Base-by-base conservation (phyloP, 495 filamentous ascomycete species). In the Physcia stellaris region DNA sequence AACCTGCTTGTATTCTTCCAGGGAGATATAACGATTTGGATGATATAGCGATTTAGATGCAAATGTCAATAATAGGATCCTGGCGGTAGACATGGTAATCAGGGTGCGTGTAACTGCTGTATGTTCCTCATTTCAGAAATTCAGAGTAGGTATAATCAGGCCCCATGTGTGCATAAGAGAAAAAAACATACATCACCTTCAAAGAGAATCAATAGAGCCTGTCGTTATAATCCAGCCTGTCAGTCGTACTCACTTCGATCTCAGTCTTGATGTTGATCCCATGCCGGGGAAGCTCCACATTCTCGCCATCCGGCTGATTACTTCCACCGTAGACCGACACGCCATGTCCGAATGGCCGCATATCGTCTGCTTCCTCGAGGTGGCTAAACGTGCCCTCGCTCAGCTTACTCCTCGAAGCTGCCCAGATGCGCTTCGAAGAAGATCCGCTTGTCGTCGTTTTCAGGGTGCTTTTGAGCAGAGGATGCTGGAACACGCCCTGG, bases 191-290 rank as follows among this genome's bases (percentile, higher is more conserved):
- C 26, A 28, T 28, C 13, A 7, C 13, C 26, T 28, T 28, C n/a
- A n/a, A n/a, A n/a, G n/a, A n/a, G n/a, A n/a, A n/a, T 42, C 40
- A 46, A 21, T 39, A 46, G 5, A 46, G 19, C 16, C 30, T 29
- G 29, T 46, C 43, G 5, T 22, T 33, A 26, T 46, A 46, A 11
- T 41, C 38, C 19, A 46, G 19, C 12, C 43, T 12, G 16, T 41
- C 30, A n/a, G 22, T 42, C 20, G 30, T 46, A n/a, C 36, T 37
- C 32, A 46, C 35, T 1, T 29, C 41, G 18, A 46, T 36, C 31
- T 46, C 43, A 5, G 43, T 46, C 24, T 29, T 46, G 10, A 46
- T 39, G 9, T 32, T 35, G n/a, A 47, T 46, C 16, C 38, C 17
- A 31, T 32, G 36, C 7, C 15, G n/a, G 9, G 43, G 38, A 24